Percentiles rank a stretch among this genome's conserved stretches.
Conservation (phyloP, 768 basidiomycete genomes). For the Hericium erinaceus region DNA sequence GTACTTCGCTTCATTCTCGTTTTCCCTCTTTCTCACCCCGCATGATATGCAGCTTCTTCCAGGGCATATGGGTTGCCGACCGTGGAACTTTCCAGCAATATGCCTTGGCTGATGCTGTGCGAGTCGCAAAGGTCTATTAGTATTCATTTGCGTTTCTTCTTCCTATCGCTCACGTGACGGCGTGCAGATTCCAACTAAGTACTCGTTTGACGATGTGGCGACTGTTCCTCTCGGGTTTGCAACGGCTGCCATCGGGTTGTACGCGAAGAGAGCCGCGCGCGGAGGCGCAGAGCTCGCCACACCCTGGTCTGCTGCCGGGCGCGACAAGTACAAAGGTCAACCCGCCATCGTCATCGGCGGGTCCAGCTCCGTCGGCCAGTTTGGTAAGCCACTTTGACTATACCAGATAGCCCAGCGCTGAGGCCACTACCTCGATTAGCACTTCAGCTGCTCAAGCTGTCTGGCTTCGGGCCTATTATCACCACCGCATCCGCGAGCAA, state of each 20-base stretch:
- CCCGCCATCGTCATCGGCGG: slow-evolving; percentile 42
- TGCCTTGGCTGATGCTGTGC: slow-evolving; percentile 11
- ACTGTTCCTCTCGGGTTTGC: slow-evolving; percentile 41
- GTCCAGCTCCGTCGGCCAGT: slow-evolving; percentile 40
- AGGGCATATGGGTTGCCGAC: neutral
- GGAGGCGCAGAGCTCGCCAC: slow-evolving; percentile 31
- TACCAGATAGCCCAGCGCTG: neutral
- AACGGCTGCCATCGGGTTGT: slow-evolving; percentile 43
- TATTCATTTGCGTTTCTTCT: neutral
- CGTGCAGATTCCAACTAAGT: slow-evolving; percentile 33
- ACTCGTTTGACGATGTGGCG: slow-evolving; percentile 39
- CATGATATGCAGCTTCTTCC: slow-evolving; percentile 3
- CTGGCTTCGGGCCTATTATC: slow-evolving; percentile 13
- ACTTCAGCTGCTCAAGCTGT: slow-evolving; percentile 12
- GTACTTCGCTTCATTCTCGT: neutral
- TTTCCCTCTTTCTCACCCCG: neutral
- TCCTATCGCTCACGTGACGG: neutral
- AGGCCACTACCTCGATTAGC: neutral
- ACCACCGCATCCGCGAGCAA: slow-evolving; percentile 10
- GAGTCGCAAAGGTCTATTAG: slow-evolving; percentile 9
- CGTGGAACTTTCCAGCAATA: slow-evolving; percentile 16
- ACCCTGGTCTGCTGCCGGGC: slow-evolving; percentile 28
- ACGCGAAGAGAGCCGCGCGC: slow-evolving; percentile 23
- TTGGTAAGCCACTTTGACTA: slow-evolving; percentile 23
- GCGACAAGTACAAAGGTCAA: slow-evolving; percentile 32